Conservation (phyloP, 768 basidiomycete genomes). For the Neoboletus brunneissimus region DNA sequence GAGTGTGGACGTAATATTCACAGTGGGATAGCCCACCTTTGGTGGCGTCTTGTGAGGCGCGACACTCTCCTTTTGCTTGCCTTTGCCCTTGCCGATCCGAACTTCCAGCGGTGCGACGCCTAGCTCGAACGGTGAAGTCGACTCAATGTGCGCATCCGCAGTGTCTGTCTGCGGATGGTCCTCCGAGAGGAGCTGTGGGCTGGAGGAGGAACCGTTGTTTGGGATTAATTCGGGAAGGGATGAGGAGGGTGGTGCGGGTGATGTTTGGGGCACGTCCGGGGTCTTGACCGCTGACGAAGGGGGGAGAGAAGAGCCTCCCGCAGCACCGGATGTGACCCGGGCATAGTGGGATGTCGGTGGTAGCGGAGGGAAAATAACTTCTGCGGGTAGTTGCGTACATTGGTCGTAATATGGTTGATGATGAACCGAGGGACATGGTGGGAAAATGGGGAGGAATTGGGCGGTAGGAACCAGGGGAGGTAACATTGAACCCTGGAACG, state of each 20-base stretch:
- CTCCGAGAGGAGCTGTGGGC: constrained; percentile 45
- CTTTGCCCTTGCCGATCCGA: constrained; percentile 13
- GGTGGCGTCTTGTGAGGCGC: constrained; percentile 27
- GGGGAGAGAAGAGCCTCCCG: constrained; percentile 16
- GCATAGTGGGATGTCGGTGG: constrained; percentile 50
- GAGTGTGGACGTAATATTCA: neutral
- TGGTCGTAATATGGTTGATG: constrained; percentile 75
- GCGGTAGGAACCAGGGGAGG: constrained; percentile 23
- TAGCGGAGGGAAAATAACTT: constrained; percentile 72
- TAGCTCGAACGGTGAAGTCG: constrained; percentile 16
- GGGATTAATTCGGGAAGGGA: constrained; percentile 63
- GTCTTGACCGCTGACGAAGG: constrained; percentile 25
- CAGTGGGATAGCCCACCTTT: constrained; percentile 13
- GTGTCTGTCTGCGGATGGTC: constrained; percentile 21
- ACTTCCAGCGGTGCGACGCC: constrained; percentile 7
- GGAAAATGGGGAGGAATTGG: constrained; percentile 42
- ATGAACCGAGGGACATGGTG: constrained; percentile 55
- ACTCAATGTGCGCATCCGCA: constrained; percentile 15
- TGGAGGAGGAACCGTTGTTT: constrained; percentile 64
- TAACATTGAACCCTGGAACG: constrained; percentile 17
- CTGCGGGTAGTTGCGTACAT: constrained; percentile 54
- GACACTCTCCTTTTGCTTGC: constrained; percentile 18
- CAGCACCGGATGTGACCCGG: constrained; percentile 22
- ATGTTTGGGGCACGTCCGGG: constrained; percentile 24
- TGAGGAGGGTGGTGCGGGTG: constrained; percentile 34